phyloP scores from a whole-genome alignment of 495 filamentous ascomycete genomes.

The Hypomontagnella submonticulosa region DNA sequence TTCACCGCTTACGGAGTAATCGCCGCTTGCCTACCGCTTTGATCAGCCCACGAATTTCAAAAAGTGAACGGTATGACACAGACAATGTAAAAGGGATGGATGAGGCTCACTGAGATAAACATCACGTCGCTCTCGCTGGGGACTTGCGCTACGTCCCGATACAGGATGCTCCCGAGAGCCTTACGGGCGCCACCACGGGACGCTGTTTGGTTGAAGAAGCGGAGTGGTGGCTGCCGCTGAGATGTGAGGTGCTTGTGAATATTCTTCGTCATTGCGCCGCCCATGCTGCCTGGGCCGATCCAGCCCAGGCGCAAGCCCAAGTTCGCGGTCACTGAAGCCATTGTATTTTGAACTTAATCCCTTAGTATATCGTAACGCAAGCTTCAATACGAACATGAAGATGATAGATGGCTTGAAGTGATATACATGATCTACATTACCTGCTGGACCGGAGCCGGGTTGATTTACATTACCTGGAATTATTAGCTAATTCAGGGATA shows the following conservation, averaged over 20 bases:
- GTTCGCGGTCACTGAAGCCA: slow-evolving; percentile 49
- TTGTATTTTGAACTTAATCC: not conserved
- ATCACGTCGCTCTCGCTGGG: slow-evolving; percentile 47
- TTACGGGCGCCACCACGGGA: slow-evolving; percentile 48
- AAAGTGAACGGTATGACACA: not conserved
- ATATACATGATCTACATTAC: no score
- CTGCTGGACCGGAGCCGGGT: no score
- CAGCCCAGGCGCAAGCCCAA: slow-evolving; percentile 45
- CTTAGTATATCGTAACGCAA: no score
- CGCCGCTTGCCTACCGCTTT: slow-evolving; percentile 43
- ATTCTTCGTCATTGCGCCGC: slow-evolving; percentile 56
- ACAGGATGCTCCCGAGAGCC: slow-evolving; percentile 44
- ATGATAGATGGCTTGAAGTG: no score
- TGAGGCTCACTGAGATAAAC: slow-evolving; percentile 46
- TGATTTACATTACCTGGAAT: no score
- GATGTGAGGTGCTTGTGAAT: slow-evolving; percentile 51
- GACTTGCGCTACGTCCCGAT: slow-evolving; percentile 46
- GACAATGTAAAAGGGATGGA: not conserved
- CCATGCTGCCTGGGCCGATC: slow-evolving; percentile 56
- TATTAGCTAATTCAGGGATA: no score
- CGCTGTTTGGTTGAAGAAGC: slow-evolving; percentile 51
- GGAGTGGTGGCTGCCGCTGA: slow-evolving; percentile 37
- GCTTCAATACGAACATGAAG: no score
- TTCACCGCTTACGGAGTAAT: slow-evolving; percentile 43
- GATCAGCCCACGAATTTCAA: not conserved